phyloP scores from a whole-genome alignment of 2,329 filamentous ascomycete species.

The Nannizziopsis barbatae region DNA sequence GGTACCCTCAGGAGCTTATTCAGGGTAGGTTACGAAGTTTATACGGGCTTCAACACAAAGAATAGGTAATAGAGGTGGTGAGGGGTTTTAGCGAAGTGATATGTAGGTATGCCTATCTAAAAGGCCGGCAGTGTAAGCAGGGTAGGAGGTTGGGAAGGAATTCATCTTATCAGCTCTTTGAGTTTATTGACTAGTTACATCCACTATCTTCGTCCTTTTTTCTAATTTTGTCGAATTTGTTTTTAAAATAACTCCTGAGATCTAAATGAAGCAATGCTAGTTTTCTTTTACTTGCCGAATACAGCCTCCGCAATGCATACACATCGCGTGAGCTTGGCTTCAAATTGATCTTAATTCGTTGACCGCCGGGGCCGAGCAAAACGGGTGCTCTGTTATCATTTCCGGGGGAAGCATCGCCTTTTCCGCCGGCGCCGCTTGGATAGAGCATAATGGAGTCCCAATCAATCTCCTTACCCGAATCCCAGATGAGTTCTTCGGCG shows the following conservation, averaged over 20 bases:
- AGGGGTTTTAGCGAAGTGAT: too few relatives aligned
- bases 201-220: not conserved
- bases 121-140: too few relatives aligned
- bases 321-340: not conserved
- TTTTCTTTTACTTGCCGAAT: not conserved
- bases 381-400: not conserved
- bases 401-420: not conserved
- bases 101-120: too few relatives aligned
- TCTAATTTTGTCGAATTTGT: not conserved
- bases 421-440: conserved; percentile 16
- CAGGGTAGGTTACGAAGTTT: too few relatives aligned
- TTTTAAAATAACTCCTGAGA: not conserved
- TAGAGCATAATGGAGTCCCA: conserved; percentile 11
- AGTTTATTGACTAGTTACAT: not conserved
- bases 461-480: not conserved
- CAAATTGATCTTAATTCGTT: not conserved
- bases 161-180: too few relatives aligned
- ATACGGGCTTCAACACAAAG: too few relatives aligned
- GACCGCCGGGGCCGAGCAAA: not conserved
- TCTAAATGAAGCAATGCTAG: not conserved
- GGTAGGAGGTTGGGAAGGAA: too few relatives aligned
- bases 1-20: too few relatives aligned
- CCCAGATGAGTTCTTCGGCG: not conserved
- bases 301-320: not conserved
- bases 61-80: too few relatives aligned